These are phyloP conservation scores for Oidiodendron maius DNA, from an alignment of 495 filamentous ascomycete genomes.

Conservation along the genomic window DNA sequence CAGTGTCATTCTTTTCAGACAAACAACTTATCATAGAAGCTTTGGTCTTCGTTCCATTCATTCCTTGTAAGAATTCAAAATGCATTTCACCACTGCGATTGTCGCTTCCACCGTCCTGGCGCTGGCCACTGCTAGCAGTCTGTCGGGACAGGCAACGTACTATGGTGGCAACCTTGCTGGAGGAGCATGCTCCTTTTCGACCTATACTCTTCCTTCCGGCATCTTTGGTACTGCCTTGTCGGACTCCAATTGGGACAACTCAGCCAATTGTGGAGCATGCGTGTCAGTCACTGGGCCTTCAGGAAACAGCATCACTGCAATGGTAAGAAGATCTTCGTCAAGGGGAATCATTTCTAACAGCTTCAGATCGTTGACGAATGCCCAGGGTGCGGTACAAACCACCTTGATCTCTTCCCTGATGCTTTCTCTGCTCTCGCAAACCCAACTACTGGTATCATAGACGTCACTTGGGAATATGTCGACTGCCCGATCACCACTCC, in stretches of 20 bases:
- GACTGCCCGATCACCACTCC: conserved; percentile 45
- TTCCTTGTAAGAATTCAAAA: conserved; percentile 12
- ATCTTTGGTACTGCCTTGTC: conserved; percentile 52
- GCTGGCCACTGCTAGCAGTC: conserved; percentile 14
- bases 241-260: conserved; percentile 41
- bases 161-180: conserved; percentile 54
- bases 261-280: conserved; percentile 51
- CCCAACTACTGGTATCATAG: conserved; percentile 44
- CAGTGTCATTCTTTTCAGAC: background rate
- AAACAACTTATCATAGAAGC: background rate
- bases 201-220: conserved; percentile 48
- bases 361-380: conserved; percentile 54
- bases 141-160: conserved; percentile 39
- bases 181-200: conserved; percentile 51
- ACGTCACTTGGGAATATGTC: conserved; percentile 45
- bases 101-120: conserved; percentile 9
- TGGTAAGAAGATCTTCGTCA: conserved; percentile 35
- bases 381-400: conserved; percentile 47
- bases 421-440: conserved; percentile 45
- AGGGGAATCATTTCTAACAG: background rate
- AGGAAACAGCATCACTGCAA: conserved; percentile 55
- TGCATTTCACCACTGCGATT: conserved; percentile 17
- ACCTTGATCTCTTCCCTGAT: conserved; percentile 54
- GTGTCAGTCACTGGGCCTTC: conserved; percentile 46
- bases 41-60: conserved; percentile 21